Evolutionary conservation across 2,329 filamentous ascomycete species (phyloP).

Genomic region (Thermoascus crustaceus): DNA sequence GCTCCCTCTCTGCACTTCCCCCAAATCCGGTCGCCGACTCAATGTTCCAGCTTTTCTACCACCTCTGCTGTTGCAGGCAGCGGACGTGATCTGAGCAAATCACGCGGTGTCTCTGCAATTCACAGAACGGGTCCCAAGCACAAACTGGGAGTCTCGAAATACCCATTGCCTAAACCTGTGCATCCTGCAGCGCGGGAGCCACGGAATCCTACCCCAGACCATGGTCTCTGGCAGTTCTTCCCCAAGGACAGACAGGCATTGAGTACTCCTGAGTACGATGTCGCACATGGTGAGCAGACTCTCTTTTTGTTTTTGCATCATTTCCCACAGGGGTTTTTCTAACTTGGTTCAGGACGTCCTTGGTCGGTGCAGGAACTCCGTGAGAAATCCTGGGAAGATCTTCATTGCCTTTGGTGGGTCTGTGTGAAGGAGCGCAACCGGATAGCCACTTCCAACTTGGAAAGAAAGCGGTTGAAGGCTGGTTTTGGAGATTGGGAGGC

Average conservation of each 20-base stretch:
- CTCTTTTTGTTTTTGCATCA: neutral
- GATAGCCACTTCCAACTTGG: conserved; percentile 66
- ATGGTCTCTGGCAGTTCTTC: conserved; percentile 93
- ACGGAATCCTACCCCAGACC: conserved; percentile 56
- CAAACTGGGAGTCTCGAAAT: conserved; percentile 64
- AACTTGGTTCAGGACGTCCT: conserved; percentile 49
- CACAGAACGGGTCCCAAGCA: conserved; percentile 67
- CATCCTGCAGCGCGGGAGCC: conserved; percentile 43
- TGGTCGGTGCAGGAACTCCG: conserved; percentile 84
- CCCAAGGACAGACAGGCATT: conserved; percentile 60
- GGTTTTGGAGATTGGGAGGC: conserved; percentile 68
- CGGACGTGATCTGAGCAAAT: conserved; percentile 66
- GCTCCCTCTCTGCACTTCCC: conserved; percentile 34
- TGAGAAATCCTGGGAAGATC: conserved; percentile 84
- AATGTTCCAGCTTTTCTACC: conserved; percentile 45
- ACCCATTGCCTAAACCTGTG: conserved; percentile 65
- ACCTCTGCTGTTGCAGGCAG: conserved; percentile 23
- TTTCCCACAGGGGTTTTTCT: conserved; percentile 10
- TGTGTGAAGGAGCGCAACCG: conserved; percentile 87
- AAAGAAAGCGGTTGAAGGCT: conserved; percentile 59
- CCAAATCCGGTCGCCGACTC: conserved; percentile 21
- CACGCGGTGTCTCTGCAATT: conserved; percentile 73
- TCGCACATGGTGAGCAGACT: conserved; percentile 57
- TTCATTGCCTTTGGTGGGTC: conserved; percentile 90
- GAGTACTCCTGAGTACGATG: conserved; percentile 61